Evolutionary conservation across 768 basidiomycete genomes (phyloP).

Genomic region (Xanthoconium stramineum): DNA sequence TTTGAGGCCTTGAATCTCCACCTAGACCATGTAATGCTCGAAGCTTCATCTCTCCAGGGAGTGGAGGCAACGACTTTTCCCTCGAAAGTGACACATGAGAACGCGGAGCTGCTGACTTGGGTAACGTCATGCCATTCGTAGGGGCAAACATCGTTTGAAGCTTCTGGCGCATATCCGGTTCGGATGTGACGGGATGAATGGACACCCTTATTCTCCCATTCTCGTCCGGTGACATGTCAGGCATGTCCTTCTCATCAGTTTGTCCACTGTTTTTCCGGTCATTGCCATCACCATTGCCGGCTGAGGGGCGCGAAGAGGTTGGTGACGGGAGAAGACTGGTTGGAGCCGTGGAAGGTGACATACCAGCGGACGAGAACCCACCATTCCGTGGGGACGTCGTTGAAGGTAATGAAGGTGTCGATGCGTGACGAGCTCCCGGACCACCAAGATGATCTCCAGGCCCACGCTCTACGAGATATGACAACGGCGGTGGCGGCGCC

Average conservation of each 20-base stretch:
- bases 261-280: conserved; percentile 40
- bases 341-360: conserved; percentile 73
- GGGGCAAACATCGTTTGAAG: conserved; percentile 33
- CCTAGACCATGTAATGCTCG: conserved; percentile 34
- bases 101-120: conserved; percentile 18
- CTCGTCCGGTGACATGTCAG: conserved; percentile 28
- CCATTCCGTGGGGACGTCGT: conserved; percentile 53
- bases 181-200: conserved; percentile 55
- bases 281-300: conserved; percentile 52
- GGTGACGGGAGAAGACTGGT: conserved; percentile 76
- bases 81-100: conserved; percentile 35
- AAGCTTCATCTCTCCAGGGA: conserved; percentile 55
- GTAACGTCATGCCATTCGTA: conserved; percentile 30
- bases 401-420: conserved; percentile 67
- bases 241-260: conserved; percentile 44
- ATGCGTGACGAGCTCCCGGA: conserved; percentile 51
- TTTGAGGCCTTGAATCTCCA: conserved; percentile 56
- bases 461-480: conserved; percentile 70
- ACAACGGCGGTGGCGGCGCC: conserved; percentile 87
- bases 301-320: conserved; percentile 65
- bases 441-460: conserved; percentile 50
- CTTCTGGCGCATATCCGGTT: conserved; percentile 58
- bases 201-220: conserved; percentile 37
- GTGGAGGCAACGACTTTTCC: conserved; percentile 77
- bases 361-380: conserved; percentile 52